phyloP scores from a whole-genome alignment of 306 rosid genomes.

The Dalbergia cochinchinensis region DNA sequence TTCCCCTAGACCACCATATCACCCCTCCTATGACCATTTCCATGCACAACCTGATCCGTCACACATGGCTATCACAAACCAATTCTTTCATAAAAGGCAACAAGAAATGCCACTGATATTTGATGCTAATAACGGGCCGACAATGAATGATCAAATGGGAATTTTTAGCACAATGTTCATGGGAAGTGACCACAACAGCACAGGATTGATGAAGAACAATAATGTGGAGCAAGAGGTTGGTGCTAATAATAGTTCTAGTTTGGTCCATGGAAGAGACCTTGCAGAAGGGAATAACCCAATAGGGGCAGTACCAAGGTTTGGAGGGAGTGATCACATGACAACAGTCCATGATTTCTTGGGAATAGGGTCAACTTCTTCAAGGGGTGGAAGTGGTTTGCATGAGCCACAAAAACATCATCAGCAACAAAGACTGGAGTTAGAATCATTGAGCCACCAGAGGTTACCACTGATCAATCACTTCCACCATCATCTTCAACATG shows the following conservation, averaged over 20 bases:
- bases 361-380: conserved; percentile 48
- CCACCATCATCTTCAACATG: conserved; percentile 51
- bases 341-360: conserved; percentile 72
- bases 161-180: conserved; percentile 53
- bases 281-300: background rate
- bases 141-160: conserved; percentile 50
- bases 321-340: conserved; percentile 41
- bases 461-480: conserved; percentile 51
- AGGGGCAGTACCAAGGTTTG: background rate
- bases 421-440: conserved; percentile 57
- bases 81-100: conserved; percentile 40
- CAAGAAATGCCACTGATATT: conserved; percentile 48
- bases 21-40: conserved; percentile 41
- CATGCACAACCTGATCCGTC: conserved; percentile 49
- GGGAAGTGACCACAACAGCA: conserved; percentile 48
- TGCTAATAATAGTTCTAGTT: background rate
- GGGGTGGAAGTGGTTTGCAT: conserved; percentile 43
- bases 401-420: conserved; percentile 55
- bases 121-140: conserved; percentile 36
- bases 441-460: conserved; percentile 58
- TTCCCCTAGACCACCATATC: conserved; percentile 36
- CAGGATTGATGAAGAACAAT: conserved; percentile 42
- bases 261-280: conserved; percentile 14
- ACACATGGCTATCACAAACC: conserved; percentile 49
- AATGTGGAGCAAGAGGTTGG: conserved; percentile 48